Evolutionary conservation across 495 filamentous ascomycete species (phyloP), one percentile per base, ranked within the genome.

Genomic region (Letharia lupina): DNA sequence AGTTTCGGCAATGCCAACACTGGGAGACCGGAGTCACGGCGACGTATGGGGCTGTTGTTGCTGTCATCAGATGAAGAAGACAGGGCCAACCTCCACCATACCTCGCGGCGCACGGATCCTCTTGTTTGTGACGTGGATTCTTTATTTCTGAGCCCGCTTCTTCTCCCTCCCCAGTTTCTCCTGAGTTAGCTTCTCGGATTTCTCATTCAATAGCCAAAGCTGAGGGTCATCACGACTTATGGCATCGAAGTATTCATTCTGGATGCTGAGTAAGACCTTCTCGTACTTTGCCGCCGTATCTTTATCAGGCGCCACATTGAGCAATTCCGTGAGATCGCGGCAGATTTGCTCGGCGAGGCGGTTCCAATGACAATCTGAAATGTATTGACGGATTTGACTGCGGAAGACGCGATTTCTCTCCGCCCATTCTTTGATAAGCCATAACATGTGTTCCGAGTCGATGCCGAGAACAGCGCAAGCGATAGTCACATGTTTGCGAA

Each of bases 351-450:
- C 39, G 42, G 63, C 67, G 44, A 68, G 63, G 58, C 33, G 9
- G 63, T 1, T 0, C 67, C 67, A 66, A 57, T 48, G 59, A 56
- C 63, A 68, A 45, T 66, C 44, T 10, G 56, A 61, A 40, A 68
- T 68, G 15, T 57, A 33, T 66, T 66, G 56, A 44, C 56, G 63
- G 57, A 61, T 54, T 41, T 56, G 47, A 41, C 62, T 66, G 41
- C 59, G 63, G 48, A 66, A 66, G 31, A 13, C 35, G 33, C 62
- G 44, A 44, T 66, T 68, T 68, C 62, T 45, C 63, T 68, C 39
- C 33, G 41, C 63, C 56, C 63, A 68, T 62, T 68, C 57, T 42
- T 65, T 47, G n/a, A 68, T 68, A 35, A 68, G 62, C 66, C 61
- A 68, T 13, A 64, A 52, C 61, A 60, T 68, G 37, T 68, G 62